phyloP scores from a whole-genome alignment of 805 yeast species.

The Kodamaea hsintzibuensis region DNA sequence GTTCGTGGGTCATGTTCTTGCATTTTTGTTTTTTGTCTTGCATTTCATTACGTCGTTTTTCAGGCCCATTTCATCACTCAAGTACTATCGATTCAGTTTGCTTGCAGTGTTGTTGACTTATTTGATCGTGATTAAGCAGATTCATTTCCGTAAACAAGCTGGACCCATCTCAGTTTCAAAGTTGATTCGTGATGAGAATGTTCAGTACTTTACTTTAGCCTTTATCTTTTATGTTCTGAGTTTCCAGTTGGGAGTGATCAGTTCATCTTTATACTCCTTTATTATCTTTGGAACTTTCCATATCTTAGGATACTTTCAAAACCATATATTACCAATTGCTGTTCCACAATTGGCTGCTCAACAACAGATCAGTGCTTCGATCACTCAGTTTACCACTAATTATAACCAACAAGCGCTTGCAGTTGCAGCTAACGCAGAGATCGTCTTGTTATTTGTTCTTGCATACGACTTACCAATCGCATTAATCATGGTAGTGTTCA shows the following conservation, averaged over 20 bases:
- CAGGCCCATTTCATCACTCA: conserved; percentile 25
- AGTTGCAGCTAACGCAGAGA: conserved; percentile 40
- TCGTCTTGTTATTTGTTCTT: conserved; percentile 25
- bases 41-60: conserved; percentile 46
- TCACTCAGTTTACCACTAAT: conserved; percentile 30
- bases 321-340: conserved; percentile 27
- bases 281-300: conserved; percentile 40
- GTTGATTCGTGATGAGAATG: conserved; percentile 41
- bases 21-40: conserved; percentile 42
- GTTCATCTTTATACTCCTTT: conserved; percentile 41
- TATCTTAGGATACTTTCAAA: conserved; percentile 38
- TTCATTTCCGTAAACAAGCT: conserved; percentile 44
- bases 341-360: conserved; percentile 35
- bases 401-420: conserved; percentile 38
- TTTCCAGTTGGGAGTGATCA: conserved; percentile 33
- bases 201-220: conserved; percentile 40
- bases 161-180: conserved; percentile 15
- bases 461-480: conserved; percentile 28
- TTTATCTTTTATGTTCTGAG: conserved; percentile 28
- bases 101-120: conserved; percentile 60
- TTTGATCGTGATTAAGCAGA: conserved; percentile 60
- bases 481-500: conserved; percentile 23
- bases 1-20: conserved; percentile 62
- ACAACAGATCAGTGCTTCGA: conserved; percentile 28
- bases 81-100: conserved; percentile 38